Evolutionary conservation across 2,329 filamentous ascomycete genomes (phyloP), one percentile per base, ranked within the genome.

Genomic region (Zasmidium citrigriseum): DNA sequence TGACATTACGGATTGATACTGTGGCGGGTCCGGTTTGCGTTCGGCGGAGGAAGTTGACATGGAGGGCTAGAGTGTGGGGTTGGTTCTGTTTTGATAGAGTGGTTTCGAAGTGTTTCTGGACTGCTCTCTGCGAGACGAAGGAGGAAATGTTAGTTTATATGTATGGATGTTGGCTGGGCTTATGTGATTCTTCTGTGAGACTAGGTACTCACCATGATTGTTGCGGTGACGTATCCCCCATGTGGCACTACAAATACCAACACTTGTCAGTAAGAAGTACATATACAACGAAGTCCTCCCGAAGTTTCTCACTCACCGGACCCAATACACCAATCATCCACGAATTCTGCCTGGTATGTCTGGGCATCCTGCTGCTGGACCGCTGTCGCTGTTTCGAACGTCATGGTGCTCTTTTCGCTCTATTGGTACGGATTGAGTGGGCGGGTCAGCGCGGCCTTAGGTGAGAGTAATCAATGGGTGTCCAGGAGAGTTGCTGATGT

Each of bases 191-290:
- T n/a, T n/a, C n/a, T n/a, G n/a, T n/a, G 14, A 34, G 27, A 14
- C 7, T 34, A 14, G 25, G 48, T 29, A 55, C 53, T 54, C 57
- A 60, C 63, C 49, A 64, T 61, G 61, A 91, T 80, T 50, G 83
- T 78, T 0, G 85, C 80, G 10, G 87, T 86, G 16, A 89, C 83
- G 66, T 87, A 89, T 58, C 88, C 88, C 53, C 88, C 88, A 71
- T 91, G 86, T 4, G 88, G 87, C 12, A 90, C 88, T 87, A 41
- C 4, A 41, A n/a, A 41, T 16, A n/a, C 7, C 16, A 67, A 34
- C 27, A 47, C 2, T 18, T 34, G 24, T 54, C 27, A 58, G 49
- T 46, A 29, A 56, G 29, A 29, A 47, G 22, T 47, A 21, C 27
- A 51, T n/a, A 41, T 41, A 16, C 34, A 41, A 41, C 18, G 4